These are phyloP conservation scores for Prunus kanzakura DNA, from an alignment of 306 rosid species.

Conservation along the genomic window DNA sequence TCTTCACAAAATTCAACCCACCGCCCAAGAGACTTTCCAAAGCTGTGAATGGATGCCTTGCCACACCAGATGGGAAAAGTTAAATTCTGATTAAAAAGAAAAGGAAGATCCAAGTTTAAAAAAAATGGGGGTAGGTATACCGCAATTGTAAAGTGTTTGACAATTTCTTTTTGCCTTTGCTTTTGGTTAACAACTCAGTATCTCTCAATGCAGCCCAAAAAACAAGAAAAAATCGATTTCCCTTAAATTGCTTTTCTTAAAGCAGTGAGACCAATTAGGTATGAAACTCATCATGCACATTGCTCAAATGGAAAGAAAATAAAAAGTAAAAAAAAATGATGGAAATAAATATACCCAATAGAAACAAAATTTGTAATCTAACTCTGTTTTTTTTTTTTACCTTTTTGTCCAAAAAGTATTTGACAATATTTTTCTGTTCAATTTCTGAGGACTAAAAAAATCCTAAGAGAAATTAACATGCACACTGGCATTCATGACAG, in stretches of 20 bases:
- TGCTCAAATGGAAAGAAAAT: background rate
- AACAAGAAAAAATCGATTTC: background rate
- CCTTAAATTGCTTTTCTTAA: background rate
- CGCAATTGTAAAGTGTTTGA: background rate
- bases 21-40: background rate
- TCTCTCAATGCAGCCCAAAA: background rate
- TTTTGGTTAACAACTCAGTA: background rate
- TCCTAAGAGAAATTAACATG: conserved; percentile 77
- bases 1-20: background rate
- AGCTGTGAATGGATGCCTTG: background rate
- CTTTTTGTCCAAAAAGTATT: conserved; percentile 9
- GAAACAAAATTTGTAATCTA: background rate
- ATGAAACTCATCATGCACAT: background rate
- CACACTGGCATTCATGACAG: conserved; percentile 64
- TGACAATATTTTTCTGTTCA: conserved; percentile 12
- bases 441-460: background rate
- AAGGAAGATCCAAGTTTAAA: background rate
- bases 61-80: background rate
- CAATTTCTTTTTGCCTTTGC: background rate
- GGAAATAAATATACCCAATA: background rate
- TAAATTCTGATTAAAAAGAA: background rate
- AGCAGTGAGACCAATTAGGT: background rate
- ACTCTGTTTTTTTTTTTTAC: background rate
- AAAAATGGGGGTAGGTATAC: background rate
- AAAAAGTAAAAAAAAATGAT: background rate